Base-by-base conservation (phyloP, 1,284 basidiomycete species). In the Melampsora americana region DNA sequence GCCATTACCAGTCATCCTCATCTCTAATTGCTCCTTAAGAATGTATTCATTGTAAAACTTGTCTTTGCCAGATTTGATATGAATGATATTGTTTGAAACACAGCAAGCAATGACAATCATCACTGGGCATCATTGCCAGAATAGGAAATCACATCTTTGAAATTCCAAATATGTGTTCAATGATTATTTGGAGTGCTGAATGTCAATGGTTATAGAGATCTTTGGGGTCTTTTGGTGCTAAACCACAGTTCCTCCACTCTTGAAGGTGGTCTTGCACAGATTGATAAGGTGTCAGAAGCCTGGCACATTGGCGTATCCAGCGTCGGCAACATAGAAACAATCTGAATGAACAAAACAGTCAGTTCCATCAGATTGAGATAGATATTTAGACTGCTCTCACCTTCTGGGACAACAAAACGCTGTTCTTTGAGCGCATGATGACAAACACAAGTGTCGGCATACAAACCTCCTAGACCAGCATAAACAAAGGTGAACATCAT, bases 391-490 rank as follows among this genome's bases (percentile, higher is more conserved):
- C n/a, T n/a, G n/a, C n/a, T n/a, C 48, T 28, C 50, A 73, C 7
- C 50, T 42, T 56, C 20, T n/a, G 71, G 61, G 5, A 73, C 32
- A 42, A 42, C 56, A 46, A 56, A 73, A 0, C 12, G 11, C 16
- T 23, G 20, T 26, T 61, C 20, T 5, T 79, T 62, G 14, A 81
- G 80, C 80, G 82, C 69, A 12, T 82, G 77, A 71, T 79, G 83
- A 26, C 85, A 68, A 0, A 77, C 67, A 1, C 77, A 74, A 1
- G 32, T 20, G 39, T 85, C 83, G n/a, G 82, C 79, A n/a, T 82
- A 82, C 79, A 81, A 83, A 2, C 84, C 83, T 74, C 84, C 83
- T 81, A 82, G 84, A 60, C 83, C 83, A 62, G 78, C 78, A 26
- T 83, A 79, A 61, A 84, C 68, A 77, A 83, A 84, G 46, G 77